Base-by-base conservation (phyloP, 2,329 filamentous ascomycete genomes). In the Phoma sp. region DNA sequence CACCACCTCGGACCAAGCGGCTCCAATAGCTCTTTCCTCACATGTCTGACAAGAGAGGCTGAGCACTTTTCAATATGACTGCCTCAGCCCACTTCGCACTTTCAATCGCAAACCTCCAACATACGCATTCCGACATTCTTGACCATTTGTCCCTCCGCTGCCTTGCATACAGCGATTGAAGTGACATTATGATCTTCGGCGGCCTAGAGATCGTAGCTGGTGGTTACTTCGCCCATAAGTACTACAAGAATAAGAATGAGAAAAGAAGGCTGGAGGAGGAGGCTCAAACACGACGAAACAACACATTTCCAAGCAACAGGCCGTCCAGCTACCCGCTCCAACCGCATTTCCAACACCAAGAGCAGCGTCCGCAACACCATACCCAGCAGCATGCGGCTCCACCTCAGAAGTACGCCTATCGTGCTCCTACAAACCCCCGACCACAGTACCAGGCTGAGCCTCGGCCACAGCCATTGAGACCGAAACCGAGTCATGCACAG, bases 131-230 rank as follows among this genome's bases (percentile, higher is more conserved):
- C 15, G n/a, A 42, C 37, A n/a, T 37, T 39, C 30, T 14, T 47
- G 33, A 18, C 10, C n/a, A 25, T 26, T n/a, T 25, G 15, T 40
- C 18, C 23, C 34, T 26, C 23, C 43, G 34, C 33, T 14, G 28
- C 12, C 15, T 34, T 28, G 42, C 23, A 28, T 21, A 15, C 33
- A 34, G n/a, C 29, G 9, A 39, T 15, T 29, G 5, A n/a, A 15
- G 56, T 60, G 56, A 66, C 64, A 68, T 56, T 60, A 75, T 75
- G 72, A 64, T 75, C 46, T 65, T 75, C 26, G 73, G 72, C n/a
- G 73, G 73, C n/a, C 66, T 75, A 1, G 73, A 75, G 48, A 48
- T 75, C 21, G 65, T 74, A 42, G 68, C 69, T 25, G 73, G 69
- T 33, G 72, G 71, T 25, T 71, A 71, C 39, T 58, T 75, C 6